These are phyloP conservation scores for Aspergillus novofumigatus DNA, from an alignment of 2,329 filamentous ascomycete genomes.

Conservation along the genomic window DNA sequence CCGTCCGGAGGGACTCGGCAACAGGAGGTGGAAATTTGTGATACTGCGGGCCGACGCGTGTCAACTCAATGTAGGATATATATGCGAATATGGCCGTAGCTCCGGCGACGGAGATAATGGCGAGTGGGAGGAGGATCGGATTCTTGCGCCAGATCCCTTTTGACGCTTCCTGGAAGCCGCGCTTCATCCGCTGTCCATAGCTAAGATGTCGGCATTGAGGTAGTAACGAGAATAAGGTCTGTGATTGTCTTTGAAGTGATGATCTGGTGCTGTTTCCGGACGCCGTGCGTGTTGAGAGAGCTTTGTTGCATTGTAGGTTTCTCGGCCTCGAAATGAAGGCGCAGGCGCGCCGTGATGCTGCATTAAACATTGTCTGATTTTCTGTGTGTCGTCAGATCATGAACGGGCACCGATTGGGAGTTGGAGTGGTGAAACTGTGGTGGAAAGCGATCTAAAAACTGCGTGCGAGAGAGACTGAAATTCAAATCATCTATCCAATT, in stretches of 20 bases:
- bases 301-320: slow-evolving; percentile 12
- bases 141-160: slow-evolving; percentile 41
- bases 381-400: neutral
- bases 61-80: slow-evolving; percentile 42
- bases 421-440: neutral
- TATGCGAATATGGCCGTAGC: slow-evolving; percentile 35
- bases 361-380: slow-evolving; percentile 20
- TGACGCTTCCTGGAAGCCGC: slow-evolving; percentile 33
- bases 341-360: slow-evolving; percentile 27
- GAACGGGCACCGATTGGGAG: too few relatives aligned
- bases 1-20: slow-evolving; percentile 65
- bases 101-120: slow-evolving; percentile 37
- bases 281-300: slow-evolving; percentile 12
- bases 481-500: slow-evolving; percentile 10
- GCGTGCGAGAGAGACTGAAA: slow-evolving; percentile 3
- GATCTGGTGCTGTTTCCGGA: neutral
- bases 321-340: slow-evolving; percentile 17
- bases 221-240: neutral
- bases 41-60: slow-evolving; percentile 38
- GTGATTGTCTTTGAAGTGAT: neutral
- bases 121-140: slow-evolving; percentile 39
- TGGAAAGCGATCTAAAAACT: neutral
- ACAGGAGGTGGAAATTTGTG: slow-evolving; percentile 43
- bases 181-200: slow-evolving; percentile 27
- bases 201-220: slow-evolving; percentile 21